Evolutionary conservation across 2,329 filamentous ascomycete genomes (phyloP), one percentile per base, ranked within the genome.

Genomic region (Claviceps africana): DNA sequence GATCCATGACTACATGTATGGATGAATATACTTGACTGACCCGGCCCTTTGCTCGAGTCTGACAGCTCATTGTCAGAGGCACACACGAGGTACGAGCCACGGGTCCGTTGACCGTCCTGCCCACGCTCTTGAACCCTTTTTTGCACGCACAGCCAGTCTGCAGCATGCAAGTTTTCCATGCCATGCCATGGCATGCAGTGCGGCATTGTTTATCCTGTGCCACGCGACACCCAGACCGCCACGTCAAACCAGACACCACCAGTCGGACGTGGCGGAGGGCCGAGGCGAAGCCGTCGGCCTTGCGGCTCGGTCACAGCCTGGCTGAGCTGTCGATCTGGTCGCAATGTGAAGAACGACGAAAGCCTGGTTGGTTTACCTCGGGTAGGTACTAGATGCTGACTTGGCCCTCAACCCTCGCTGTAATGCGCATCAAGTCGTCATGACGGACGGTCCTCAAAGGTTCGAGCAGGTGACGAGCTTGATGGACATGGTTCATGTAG

Each of bases 191-290:
- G 9, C 31, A 33, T 33, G n/a, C n/a, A n/a, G n/a, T n/a, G n/a
- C 13, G 3, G 21, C 15, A 42, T 19, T 21, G 5, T 28, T 40
- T 13, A 37, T 22, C 47, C 11, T 21, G 35, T 48, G 21, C 33
- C 35, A 48, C 33, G 15, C 31, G 35, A 2, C 33, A 33, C 9
- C 17, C 33, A 40, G 30, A 15, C 31, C 33, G 46, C 46, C 46
- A 48, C 46, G 46, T 48, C 46, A 35, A 48, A n/a, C n/a, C n/a
- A n/a, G n/a, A 48, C 46, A 11, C 46, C 31, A 48, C 19, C 31
- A 25, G 42, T 28, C 22, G n/a, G 22, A 22, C n/a, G n/a, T n/a
- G n/a, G n/a, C n/a, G n/a, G n/a, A n/a, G n/a, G n/a, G n/a, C n/a
- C n/a, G n/a, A n/a, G n/a, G n/a, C 9, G 39, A n/a, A 21, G 39